Conservation (phyloP, 805 yeast species). For the Suhomyces xylopsoci region DNA sequence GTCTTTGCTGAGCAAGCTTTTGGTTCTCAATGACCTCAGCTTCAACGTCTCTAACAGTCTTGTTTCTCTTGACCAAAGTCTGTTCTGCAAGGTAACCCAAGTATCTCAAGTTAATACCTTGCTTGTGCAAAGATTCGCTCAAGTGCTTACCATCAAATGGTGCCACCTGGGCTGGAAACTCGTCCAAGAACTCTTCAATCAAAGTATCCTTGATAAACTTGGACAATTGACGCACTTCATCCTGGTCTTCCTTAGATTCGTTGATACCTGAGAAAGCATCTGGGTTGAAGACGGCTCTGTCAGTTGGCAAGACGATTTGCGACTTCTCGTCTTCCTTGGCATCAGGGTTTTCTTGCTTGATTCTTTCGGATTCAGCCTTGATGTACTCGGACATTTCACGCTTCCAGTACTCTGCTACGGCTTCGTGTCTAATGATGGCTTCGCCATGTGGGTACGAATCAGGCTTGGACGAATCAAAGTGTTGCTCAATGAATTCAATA, state of each 20-base stretch:
- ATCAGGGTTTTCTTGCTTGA: conserved; percentile 13
- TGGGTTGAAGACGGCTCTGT: conserved; percentile 66
- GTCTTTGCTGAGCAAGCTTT: conserved; percentile 22
- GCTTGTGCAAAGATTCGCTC: conserved; percentile 62
- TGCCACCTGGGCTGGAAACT: conserved; percentile 51
- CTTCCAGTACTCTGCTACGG: conserved; percentile 88
- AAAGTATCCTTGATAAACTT: conserved; percentile 55
- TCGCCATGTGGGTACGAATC: conserved; percentile 80
- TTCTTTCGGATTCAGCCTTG: conserved; percentile 45
- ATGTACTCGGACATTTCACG: conserved; percentile 55
- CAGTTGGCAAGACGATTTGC: conserved; percentile 50
- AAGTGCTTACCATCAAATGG: conserved; percentile 86
- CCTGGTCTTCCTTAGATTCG: conserved; percentile 50
- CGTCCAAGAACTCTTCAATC: conserved; percentile 60
- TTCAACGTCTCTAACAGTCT: conserved; percentile 13
- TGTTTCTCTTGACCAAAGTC: conserved; percentile 19
- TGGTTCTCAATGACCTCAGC: conserved; percentile 24
- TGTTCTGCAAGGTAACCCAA: conserved; percentile 60
- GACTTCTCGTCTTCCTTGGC: conserved; percentile 44
- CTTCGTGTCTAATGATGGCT: conserved; percentile 78
- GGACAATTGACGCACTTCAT: conserved; percentile 67
- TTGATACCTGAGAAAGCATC: conserved; percentile 59
- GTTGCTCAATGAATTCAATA: conserved; percentile 64
- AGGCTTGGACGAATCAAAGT: conserved; percentile 38
- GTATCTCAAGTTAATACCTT: conserved; percentile 88